phyloP scores from a whole-genome alignment of 768 basidiomycete species.

The Mycena indigotica region DNA sequence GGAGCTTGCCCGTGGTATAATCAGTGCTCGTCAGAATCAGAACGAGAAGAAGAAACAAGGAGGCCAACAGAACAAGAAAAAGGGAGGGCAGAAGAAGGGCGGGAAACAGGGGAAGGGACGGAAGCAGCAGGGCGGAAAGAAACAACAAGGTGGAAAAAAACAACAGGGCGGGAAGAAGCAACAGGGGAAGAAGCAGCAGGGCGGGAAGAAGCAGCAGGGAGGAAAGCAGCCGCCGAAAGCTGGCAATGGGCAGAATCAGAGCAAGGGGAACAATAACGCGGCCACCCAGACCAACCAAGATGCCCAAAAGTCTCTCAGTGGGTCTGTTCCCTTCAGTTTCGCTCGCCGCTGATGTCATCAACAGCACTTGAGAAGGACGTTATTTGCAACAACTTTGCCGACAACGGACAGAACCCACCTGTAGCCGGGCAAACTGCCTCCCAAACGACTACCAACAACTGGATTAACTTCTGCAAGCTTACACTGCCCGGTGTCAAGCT shows the following conservation, averaged over 20 bases:
- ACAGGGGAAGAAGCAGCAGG: background rate
- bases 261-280: no score
- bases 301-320: background rate
- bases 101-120: background rate
- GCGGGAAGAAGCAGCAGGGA: background rate
- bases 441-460: conserved; percentile 36
- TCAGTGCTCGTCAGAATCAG: background rate
- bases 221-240: background rate
- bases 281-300: background rate
- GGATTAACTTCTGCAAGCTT: conserved; percentile 40
- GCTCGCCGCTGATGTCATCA: background rate
- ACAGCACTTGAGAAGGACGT: background rate
- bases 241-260: no score
- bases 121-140: background rate
- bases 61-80: background rate
- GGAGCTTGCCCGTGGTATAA: background rate
- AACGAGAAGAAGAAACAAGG: background rate
- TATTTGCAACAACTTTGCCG: background rate
- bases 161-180: background rate
- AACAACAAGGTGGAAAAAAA: background rate
- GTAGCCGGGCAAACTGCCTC: background rate
- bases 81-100: background rate
- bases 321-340: background rate
- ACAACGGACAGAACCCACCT: background rate
- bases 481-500: conserved; percentile 43